phyloP scores from a whole-genome alignment of 768 basidiomycete genomes.

The Paxillus involutus region DNA sequence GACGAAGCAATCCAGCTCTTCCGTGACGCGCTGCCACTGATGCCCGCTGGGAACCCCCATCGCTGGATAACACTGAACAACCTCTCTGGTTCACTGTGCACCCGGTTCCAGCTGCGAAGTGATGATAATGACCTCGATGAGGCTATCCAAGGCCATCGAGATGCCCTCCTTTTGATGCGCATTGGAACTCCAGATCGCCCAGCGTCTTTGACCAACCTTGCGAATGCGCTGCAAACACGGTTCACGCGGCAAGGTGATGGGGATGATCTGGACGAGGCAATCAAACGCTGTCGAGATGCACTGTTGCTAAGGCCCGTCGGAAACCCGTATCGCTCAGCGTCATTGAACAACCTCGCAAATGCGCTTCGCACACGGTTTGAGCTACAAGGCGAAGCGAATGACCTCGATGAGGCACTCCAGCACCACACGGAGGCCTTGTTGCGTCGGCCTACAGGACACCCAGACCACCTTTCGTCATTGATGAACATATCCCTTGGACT shows the following conservation, averaged over 20 bases:
- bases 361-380: background rate
- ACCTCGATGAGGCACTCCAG: background rate
- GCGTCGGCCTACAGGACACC: background rate
- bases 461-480: background rate
- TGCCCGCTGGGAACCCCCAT: conserved; percentile 7
- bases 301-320: too few relatives aligned
- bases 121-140: too few relatives aligned
- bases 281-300: background rate
- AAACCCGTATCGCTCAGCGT: too few relatives aligned
- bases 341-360: too few relatives aligned
- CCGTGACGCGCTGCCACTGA: conserved; percentile 8
- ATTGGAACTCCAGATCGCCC: conserved; percentile 8
- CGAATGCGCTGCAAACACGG: conserved; percentile 1
- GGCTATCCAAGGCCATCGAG: conserved; percentile 6
- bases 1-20: conserved; percentile 4
- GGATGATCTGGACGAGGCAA: conserved; percentile 14
- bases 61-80: conserved; percentile 11
- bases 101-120: conserved; percentile 4
- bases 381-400: too few relatives aligned
- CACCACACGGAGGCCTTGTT: background rate
- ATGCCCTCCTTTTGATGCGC: conserved; percentile 11
- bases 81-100: conserved; percentile 7
- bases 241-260: conserved; percentile 7
- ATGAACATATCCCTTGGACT: background rate
- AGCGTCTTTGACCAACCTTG: conserved; percentile 8